Evolutionary conservation across 169 alveolate genomes (phyloP), one percentile per base, ranked within the genome.

Genomic region (Plasmodium yoelii): DNA sequence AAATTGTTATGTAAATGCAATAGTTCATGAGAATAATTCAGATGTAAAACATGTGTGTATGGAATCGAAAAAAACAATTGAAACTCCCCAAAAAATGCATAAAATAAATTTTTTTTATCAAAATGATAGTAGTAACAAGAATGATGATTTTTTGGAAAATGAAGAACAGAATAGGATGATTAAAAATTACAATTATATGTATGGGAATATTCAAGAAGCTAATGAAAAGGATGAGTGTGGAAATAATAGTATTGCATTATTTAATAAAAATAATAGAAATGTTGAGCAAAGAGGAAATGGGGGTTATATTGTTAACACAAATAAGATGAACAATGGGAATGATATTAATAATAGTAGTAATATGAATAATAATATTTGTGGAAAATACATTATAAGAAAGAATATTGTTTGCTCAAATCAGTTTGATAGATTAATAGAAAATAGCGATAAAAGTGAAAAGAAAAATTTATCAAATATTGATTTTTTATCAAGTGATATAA

Each of bases 91-190:
- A 34, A 82, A 67, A 65, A 56, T 82, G 71, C 82, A 82, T 70
- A 82, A 82, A 61, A 70, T 44, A 22, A 46, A 82, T 53, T 82
- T 82, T 46, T 67, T 82, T 82, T 49, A 68, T 49, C 26, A 49
- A 28, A 53, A 56, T 26, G 64, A 60, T 22, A 42, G 26, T 15
- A 67, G 51, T 49, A 82, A 60, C 34, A 55, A 47, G 4, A 34
- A 34, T 34, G 5, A 1, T 34, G 7, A 34, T 34, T 34, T 34
- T 34, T 34, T 34, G 6, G 42, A 5, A 34, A 34, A 34, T 0
- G 42, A 34, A 1, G 42, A 34, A 34, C 42, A 34, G 6, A 34
- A 34, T n/a, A 39, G 8, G 24, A 44, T 67, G 19, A 53, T 53
- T 47, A 39, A 24, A 26, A 77, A 77, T 9, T 42, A 24, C 18